Evolutionary conservation across 2,329 filamentous ascomycete species (phyloP).

Genomic region (Exophiala mesophila): DNA sequence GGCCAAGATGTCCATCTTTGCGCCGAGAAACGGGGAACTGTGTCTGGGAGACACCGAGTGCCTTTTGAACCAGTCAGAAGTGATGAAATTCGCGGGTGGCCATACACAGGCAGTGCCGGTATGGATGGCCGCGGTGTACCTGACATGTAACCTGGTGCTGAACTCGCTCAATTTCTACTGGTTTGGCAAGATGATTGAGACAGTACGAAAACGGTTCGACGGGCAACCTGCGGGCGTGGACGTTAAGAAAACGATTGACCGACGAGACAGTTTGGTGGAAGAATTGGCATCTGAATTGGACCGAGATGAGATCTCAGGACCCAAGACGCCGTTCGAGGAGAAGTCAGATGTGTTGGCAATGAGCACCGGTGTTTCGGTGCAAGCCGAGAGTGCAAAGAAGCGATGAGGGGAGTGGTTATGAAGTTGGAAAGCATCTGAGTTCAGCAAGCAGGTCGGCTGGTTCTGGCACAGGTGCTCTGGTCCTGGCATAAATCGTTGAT

Average conservation of each 20-base stretch:
- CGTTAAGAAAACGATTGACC: constrained; percentile 26
- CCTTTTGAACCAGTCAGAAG: constrained; percentile 39
- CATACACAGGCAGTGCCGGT: constrained; percentile 43
- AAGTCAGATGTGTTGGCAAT: constrained; percentile 6
- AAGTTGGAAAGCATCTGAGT: too few species aligned
- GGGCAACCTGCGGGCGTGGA: constrained; percentile 34
- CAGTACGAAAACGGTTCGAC: constrained; percentile 58
- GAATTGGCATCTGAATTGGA: constrained; percentile 27
- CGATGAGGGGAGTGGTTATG: not conserved
- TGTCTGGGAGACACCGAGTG: constrained; percentile 37
- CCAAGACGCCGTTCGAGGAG: constrained; percentile 19
- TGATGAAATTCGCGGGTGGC: constrained; percentile 46
- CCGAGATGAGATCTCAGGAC: constrained; percentile 26
- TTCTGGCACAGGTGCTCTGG: too few species aligned
- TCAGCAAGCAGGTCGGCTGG: too few species aligned
- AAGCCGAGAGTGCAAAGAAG: not conserved
- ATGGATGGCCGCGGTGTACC: constrained; percentile 56
- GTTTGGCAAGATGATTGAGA: constrained; percentile 64
- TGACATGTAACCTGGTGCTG: constrained; percentile 55
- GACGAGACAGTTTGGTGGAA: constrained; percentile 25
- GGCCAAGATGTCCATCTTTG: constrained; percentile 17
- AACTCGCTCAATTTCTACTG: constrained; percentile 62
- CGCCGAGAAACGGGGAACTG: constrained; percentile 30
- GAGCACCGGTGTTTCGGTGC: constrained; percentile 10
- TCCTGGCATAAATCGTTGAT: too few species aligned